Percentiles rank a stretch among this genome's conserved stretches.
Evolutionary conservation across 768 basidiomycete genomes (phyloP).

Genomic region (Lentinula raphanica): DNA sequence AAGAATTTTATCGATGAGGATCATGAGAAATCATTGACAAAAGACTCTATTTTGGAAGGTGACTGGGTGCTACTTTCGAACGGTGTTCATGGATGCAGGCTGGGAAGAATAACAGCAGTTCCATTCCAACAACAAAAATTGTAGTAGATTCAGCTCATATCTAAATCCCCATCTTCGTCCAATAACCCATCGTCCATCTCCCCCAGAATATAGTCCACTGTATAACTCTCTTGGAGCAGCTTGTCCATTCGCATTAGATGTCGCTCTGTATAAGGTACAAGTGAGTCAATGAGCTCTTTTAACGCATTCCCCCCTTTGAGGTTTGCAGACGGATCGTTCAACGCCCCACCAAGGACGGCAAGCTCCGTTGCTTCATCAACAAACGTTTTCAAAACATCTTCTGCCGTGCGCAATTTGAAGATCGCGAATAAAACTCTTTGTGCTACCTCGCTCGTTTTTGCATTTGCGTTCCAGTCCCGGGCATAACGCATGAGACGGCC

Average conservation of each 20-base stretch:
- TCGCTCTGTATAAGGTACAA: slow-evolving; percentile 93
- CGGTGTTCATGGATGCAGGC: slow-evolving; percentile 61
- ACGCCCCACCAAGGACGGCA: slow-evolving; percentile 18
- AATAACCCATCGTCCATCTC: slow-evolving; percentile 86
- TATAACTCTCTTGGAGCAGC: slow-evolving; percentile 91
- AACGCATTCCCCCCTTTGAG: slow-evolving; percentile 33
- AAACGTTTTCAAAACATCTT: slow-evolving; percentile 71
- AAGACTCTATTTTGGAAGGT: slow-evolving; percentile 39
- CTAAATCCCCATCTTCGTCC: slow-evolving; percentile 39
- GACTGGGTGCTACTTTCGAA: slow-evolving; percentile 71
- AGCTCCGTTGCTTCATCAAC: slow-evolving; percentile 32
- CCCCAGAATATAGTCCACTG: slow-evolving; percentile 82
- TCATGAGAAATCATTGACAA: slow-evolving; percentile 33
- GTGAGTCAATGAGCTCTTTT: slow-evolving; percentile 75
- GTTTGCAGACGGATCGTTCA: slow-evolving; percentile 16
- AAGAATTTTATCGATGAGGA: slow-evolving; percentile 52
- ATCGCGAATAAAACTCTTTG: slow-evolving; percentile 81
- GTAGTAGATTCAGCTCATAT: slow-evolving; percentile 26
- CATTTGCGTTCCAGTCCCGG: slow-evolving; percentile 92
- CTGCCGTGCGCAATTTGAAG: slow-evolving; percentile 68
- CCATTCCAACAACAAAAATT: not conserved
- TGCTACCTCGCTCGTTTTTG: slow-evolving; percentile 80
- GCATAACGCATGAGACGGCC: slow-evolving; percentile 77
- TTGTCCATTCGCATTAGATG: slow-evolving; percentile 83
- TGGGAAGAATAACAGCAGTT: slow-evolving; percentile 41